phyloP scores from a whole-genome alignment of 352 stramenopile genomes.

The Phytopythium mirpurense region DNA sequence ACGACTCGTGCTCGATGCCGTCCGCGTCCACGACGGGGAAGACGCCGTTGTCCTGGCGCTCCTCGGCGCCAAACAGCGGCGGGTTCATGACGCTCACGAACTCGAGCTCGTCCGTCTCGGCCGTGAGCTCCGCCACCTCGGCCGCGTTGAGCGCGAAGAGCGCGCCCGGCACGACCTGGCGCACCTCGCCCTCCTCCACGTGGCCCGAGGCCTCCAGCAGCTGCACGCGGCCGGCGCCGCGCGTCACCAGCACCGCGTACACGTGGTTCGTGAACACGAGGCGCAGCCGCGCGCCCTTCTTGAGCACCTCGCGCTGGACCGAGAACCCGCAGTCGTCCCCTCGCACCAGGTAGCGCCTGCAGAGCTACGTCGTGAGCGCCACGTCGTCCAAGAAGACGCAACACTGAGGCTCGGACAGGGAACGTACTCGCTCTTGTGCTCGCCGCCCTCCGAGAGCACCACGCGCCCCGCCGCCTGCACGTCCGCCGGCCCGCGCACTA shows the following conservation, averaged over 20 bases:
- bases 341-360: slow-evolving; percentile 61
- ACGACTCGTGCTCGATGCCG: slow-evolving; percentile 50
- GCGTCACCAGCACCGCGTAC: slow-evolving; percentile 63
- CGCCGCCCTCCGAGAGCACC: slow-evolving; percentile 34
- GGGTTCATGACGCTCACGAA: slow-evolving; percentile 82
- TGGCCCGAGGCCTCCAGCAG: slow-evolving; percentile 43
- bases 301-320: slow-evolving; percentile 67
- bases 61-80: slow-evolving; percentile 52
- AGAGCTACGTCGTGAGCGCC: background rate
- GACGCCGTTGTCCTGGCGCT: slow-evolving; percentile 43
- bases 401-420: too few relatives aligned
- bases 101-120: slow-evolving; percentile 59
- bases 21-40: slow-evolving; percentile 70
- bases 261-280: slow-evolving; percentile 79
- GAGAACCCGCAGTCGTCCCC: slow-evolving; percentile 74
- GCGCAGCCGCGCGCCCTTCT: slow-evolving; percentile 39
- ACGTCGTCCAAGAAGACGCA: background rate
- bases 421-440: slow-evolving; percentile 50
- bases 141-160: slow-evolving; percentile 61
- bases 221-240: slow-evolving; percentile 40
- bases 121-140: slow-evolving; percentile 44
- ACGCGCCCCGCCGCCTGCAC: slow-evolving; percentile 34
- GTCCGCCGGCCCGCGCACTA: slow-evolving; percentile 52
- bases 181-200: slow-evolving; percentile 22
- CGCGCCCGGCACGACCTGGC: slow-evolving; percentile 38